Conservation (phyloP, 2,329 filamentous ascomycete genomes). For the Dactylonectria estremocensis region DNA sequence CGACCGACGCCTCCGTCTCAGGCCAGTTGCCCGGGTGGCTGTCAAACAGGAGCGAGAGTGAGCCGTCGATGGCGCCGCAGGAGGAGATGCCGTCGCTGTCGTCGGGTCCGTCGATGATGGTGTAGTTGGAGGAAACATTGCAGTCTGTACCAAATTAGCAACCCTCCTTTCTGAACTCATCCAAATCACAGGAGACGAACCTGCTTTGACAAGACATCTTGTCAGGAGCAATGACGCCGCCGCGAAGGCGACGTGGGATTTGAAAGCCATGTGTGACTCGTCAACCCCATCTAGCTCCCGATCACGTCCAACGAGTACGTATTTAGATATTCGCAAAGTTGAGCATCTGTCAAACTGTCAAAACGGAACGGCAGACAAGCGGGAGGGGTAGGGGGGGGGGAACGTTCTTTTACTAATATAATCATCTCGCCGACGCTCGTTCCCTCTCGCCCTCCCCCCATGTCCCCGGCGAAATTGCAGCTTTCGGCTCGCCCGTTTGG, state of each 20-base stretch:
- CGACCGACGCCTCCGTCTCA: slow-evolving; percentile 42
- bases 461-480: slow-evolving; percentile 8
- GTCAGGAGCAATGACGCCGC: slow-evolving; percentile 45
- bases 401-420: slow-evolving; percentile 4
- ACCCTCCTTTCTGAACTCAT: not conserved
- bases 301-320: slow-evolving; percentile 4
- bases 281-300: slow-evolving; percentile 38
- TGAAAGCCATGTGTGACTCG: slow-evolving; percentile 43
- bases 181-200: slow-evolving; percentile 28
- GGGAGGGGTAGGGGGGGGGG: not conserved
- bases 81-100: slow-evolving; percentile 40
- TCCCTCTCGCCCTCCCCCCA: not conserved
- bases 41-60: slow-evolving; percentile 47
- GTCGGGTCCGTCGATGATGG: slow-evolving; percentile 44
- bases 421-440: slow-evolving; percentile 14
- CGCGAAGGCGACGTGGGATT: slow-evolving; percentile 43
- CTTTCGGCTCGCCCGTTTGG: slow-evolving; percentile 7
- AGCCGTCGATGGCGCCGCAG: slow-evolving; percentile 47
- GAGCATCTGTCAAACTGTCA: slow-evolving; percentile 27
- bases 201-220: slow-evolving; percentile 40
- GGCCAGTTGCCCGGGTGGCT: slow-evolving; percentile 44
- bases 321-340: not conserved
- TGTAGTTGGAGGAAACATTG: slow-evolving; percentile 47
- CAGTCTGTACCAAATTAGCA: slow-evolving; percentile 36
- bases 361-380: slow-evolving; percentile 4